These are phyloP conservation scores for Backusella mclennaniae DNA, from an alignment of 192 early-diverging fungal genomes.

Conservation along the genomic window DNA sequence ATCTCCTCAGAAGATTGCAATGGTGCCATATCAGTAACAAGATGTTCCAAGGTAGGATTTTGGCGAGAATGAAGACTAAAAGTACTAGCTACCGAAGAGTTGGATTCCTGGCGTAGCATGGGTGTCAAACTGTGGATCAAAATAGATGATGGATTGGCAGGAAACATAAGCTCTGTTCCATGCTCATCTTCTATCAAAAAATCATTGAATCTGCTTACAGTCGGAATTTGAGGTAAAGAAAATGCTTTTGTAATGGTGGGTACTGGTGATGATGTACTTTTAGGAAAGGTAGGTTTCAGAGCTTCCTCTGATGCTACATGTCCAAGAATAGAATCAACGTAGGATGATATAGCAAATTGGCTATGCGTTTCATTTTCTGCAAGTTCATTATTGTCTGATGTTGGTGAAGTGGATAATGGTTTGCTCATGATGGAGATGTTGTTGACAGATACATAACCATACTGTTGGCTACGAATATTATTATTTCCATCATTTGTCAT, in stretches of 20 bases:
- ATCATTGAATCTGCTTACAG: conserved; percentile 24
- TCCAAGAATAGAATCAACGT: conserved; percentile 2
- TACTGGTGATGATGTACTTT: neutral
- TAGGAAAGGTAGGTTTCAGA: conserved; percentile 4
- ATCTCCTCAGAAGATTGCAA: neutral
- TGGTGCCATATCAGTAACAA: neutral
- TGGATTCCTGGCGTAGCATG: neutral
- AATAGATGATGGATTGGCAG: conserved; percentile 19
- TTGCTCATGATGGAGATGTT: neutral
- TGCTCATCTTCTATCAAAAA: conserved; percentile 15
- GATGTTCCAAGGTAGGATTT: neutral
- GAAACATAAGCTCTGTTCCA: conserved; percentile 12
- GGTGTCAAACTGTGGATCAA: conserved; percentile 4
- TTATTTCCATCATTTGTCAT: neutral
- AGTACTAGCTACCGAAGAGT: neutral
- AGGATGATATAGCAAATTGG: neutral
- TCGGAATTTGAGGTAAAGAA: conserved; percentile 17
- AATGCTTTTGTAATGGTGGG: conserved; percentile 7
- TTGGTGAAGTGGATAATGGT: conserved; percentile 1
- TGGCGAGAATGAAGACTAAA: neutral
- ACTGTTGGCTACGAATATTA: neutral
- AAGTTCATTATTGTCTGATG: neutral
- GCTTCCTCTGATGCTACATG: conserved; percentile 3
- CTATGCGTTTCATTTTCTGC: neutral
- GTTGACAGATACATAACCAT: conserved; percentile 5